A percentile compares a stretch with the other conserved stretches of the same genome.
These are phyloP conservation scores for Phlegmacium glaucopus DNA, from an alignment of 768 basidiomycete genomes.

Conservation along the genomic window DNA sequence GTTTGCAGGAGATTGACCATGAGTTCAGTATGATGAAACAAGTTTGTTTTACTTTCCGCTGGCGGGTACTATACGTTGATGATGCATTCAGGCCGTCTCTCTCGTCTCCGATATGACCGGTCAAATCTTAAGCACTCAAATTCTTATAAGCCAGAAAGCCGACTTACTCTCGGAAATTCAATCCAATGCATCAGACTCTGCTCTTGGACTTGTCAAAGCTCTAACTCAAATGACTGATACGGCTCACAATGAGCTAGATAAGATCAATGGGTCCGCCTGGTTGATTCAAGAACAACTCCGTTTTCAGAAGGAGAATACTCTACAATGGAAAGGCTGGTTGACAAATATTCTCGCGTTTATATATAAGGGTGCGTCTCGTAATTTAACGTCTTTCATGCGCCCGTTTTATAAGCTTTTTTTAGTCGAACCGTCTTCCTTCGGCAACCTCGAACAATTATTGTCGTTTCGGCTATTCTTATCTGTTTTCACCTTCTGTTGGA, in stretches of 20 bases:
- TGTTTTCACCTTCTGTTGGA: constrained; percentile 25
- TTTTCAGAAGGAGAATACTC: constrained; percentile 6
- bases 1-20: constrained; percentile 8
- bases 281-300: constrained; percentile 29
- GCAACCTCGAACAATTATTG: constrained; percentile 20
- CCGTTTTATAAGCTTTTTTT: constrained; percentile 1
- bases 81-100: not conserved
- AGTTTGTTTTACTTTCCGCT: constrained; percentile 5
- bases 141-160: constrained; percentile 14
- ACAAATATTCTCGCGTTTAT: constrained; percentile 7
- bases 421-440: constrained; percentile 29
- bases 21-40: constrained; percentile 9
- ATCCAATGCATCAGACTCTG: constrained; percentile 30
- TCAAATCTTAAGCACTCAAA: constrained; percentile 3
- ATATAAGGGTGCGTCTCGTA: constrained; percentile 4
- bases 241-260: constrained; percentile 40
- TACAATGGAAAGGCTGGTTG: constrained; percentile 7
- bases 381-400: not conserved
- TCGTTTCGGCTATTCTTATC: constrained; percentile 20
- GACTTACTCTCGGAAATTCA: constrained; percentile 33
- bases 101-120: constrained; percentile 11
- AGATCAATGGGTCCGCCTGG: constrained; percentile 43
- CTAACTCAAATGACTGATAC: constrained; percentile 35
- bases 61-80: not conserved
- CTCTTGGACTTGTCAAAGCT: constrained; percentile 29